Base-by-base conservation (phyloP, 2,329 filamentous ascomycete species). In the Fusarium pilosicola region DNA sequence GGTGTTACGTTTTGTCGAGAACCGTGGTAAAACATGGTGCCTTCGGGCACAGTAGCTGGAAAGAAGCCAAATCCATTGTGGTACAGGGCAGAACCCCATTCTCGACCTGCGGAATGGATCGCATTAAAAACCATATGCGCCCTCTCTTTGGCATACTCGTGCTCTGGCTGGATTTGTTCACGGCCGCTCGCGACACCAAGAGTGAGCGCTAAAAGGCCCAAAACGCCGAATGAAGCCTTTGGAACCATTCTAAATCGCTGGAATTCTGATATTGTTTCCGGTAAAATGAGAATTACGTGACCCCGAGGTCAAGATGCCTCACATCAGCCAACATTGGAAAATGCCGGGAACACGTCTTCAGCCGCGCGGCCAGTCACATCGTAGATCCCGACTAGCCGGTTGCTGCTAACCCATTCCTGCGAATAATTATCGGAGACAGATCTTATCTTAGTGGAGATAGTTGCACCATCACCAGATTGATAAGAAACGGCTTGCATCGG, bases 41-140 rank as follows among this genome's bases (percentile, higher is more conserved):
- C 91, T 24, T 84, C 83, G 0, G 92, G 92, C 2, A 95, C 86
- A 0, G 86, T 87, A 2, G 88, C 92, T 0, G 92, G 85, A 75
- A 94, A 93, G 74, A 93, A 87, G 3, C 90, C 90, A 86, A 95
- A 91, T 62, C 93, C 93, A 79, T 95, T 95, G 80, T 95, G 93
- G 66, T 93, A 87, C 6, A 93, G 79, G 0, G 91, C 91, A 0
- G 91, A 93, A 3, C 91, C 92, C 89, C 91, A 95, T 84, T 94
- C 92, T 41, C 93, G 87, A 84, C 93, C 90, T 2, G 92, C 91
- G 15, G 90, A 90, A 73, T 94, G 90, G 24, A 94, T 84, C 22
- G 91, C 87, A 77, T 94, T 94, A 86, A 94, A 94, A 63, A 94
- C 89, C 69, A 88, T 86, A 73, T 89, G 87, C 13, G 88, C 89